Conservation (phyloP, 2,329 filamentous ascomycete species). For the Aspergillus neoniger region DNA sequence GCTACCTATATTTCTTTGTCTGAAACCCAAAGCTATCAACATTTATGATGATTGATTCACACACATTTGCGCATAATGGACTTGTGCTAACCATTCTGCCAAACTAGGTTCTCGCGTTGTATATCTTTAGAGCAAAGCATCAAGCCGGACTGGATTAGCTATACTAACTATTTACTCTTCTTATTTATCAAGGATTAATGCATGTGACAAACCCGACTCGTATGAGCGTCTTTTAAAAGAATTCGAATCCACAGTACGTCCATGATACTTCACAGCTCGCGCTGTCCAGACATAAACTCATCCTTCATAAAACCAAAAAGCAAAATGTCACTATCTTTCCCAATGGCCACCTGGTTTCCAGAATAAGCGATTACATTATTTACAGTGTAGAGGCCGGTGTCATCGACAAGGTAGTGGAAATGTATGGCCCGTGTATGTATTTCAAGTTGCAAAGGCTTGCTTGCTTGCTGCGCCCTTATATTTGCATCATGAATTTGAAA, state of each 20-base stretch:
- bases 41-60: not conserved
- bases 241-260: conserved; percentile 82
- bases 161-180: conserved; percentile 33
- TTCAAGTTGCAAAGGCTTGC: conserved; percentile 12
- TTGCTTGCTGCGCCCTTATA: conserved; percentile 1
- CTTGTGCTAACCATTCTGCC: conserved; percentile 27
- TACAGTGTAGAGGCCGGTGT: conserved; percentile 96
- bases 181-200: conserved; percentile 71
- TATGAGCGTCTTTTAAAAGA: conserved; percentile 78
- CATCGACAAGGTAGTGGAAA: conserved; percentile 82
- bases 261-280: conserved; percentile 30
- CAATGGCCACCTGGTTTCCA: conserved; percentile 94
- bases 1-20: conserved; percentile 95
- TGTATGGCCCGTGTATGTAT: conserved; percentile 86
- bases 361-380: conserved; percentile 95
- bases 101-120: conserved; percentile 15
- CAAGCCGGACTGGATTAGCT: conserved; percentile 6
- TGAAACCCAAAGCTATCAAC: conserved; percentile 55
- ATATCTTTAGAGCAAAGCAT: not conserved
- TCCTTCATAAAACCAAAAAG: conserved; percentile 54
- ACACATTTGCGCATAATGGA: conserved; percentile 12
- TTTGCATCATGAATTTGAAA: not conserved
- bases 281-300: conserved; percentile 37
- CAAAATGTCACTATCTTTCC: conserved; percentile 81
- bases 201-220: conserved; percentile 89